Base-by-base conservation (phyloP, 345 rosid species). In the Orychophragmus violaceus region DNA sequence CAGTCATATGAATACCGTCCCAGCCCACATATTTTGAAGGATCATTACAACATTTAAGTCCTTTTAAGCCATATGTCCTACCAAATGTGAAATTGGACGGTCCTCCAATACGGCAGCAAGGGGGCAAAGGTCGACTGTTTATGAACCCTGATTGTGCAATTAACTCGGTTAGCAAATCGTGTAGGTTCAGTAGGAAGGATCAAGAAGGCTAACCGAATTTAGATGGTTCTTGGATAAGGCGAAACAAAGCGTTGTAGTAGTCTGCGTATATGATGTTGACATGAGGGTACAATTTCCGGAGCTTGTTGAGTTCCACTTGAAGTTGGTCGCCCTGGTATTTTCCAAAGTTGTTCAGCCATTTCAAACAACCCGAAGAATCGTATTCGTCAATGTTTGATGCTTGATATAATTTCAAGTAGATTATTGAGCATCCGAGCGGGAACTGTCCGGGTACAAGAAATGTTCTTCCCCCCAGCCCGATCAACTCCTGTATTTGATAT, bases 371-470 rank as follows among this genome's bases (percentile, higher is more conserved):
- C 0, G 76, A 3, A 2, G 76, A 65, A 52, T 85, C 87, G 10
- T 79, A 85, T 6, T 70, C 78, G 35, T 58, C 66, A 37, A 4
- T 25, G 16, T 76, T 46, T 19, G 76, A 53, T 33, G 69, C 71
- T 46, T 72, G 62, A 32, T 71, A 80, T 3, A 5, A 0, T 21
- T 82, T 72, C 39, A 83, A 30, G 22, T 51, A 76, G 14, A 7
- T 2, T 0, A 75, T 50, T 0, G 62, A 59, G 59, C 87, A 83
- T 13, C 90, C 90, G 0, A 78, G 16, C 0, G 84, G 81, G 8
- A 76, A 64, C 7, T 68, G 77, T 50, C 87, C 83, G 0, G 87
- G 90, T 1, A 80, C 85, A 66, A 85, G 51, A 35, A 85, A 58
- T 42, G 83, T 76, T 35, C 27, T 59, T 3, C 81, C 87, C 1